Evolutionary conservation across 2,329 filamentous ascomycete genomes (phyloP).

Genomic region (Colletotrichum zoysiae): DNA sequence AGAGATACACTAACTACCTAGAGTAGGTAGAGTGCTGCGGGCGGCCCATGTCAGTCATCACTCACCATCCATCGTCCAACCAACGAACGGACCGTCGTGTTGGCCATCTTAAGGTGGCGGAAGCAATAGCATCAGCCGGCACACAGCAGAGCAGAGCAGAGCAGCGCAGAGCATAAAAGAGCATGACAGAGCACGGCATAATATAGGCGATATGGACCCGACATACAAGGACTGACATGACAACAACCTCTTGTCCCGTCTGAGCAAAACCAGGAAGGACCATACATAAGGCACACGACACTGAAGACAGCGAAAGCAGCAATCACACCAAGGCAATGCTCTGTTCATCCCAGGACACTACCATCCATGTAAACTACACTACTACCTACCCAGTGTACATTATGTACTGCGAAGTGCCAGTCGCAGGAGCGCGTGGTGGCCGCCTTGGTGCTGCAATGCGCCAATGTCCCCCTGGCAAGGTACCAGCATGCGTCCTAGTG

Average conservation of each 20-base stretch:
- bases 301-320: too few species aligned
- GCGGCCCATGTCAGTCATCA: background rate
- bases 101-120: background rate
- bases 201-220: background rate
- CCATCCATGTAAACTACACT: too few species aligned
- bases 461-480: conserved; percentile 19
- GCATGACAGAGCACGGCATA: background rate
- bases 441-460: conserved; percentile 20
- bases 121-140: conserved; percentile 6
- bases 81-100: background rate
- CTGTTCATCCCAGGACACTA: background rate
- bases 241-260: background rate
- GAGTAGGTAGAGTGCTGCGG: background rate
- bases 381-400: too few species aligned
- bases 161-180: background rate
- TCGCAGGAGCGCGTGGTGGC: conserved; percentile 28
- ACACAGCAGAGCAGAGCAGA: background rate
- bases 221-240: background rate
- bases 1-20: too few species aligned
- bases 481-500: background rate
- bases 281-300: background rate
- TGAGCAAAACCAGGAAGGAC: background rate
- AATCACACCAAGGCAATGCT: background rate
- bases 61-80: background rate
- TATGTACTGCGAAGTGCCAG: background rate